A percentile compares a stretch with the other conserved stretches of the same genome.
These are phyloP conservation scores for Antrodiella citrinella DNA, from an alignment of 768 basidiomycete genomes.

Conservation along the genomic window DNA sequence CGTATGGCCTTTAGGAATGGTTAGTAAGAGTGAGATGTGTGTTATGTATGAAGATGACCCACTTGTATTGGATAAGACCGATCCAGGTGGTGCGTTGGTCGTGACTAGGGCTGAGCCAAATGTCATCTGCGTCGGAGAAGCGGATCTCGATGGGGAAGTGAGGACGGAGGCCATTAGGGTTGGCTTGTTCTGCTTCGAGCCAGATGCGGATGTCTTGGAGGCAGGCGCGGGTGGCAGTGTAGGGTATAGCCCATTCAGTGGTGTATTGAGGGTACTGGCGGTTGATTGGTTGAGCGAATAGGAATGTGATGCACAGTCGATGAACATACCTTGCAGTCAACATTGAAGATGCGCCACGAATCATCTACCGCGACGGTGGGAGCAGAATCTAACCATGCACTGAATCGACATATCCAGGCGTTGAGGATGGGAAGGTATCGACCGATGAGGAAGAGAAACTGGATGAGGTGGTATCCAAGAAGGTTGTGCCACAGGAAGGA, in stretches of 20 bases:
- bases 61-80: conserved; percentile 98
- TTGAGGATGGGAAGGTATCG: conserved; percentile 59
- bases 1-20: conserved; percentile 61
- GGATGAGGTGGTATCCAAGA: conserved; percentile 74
- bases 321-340: conserved; percentile 78
- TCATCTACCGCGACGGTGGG: conserved; percentile 62
- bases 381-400: conserved; percentile 57
- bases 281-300: background rate
- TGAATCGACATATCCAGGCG: conserved; percentile 51
- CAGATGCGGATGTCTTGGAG: conserved; percentile 65
- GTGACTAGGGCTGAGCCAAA: conserved; percentile 88
- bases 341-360: conserved; percentile 80
- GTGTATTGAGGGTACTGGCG: conserved; percentile 84
- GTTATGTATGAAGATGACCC: conserved; percentile 21
- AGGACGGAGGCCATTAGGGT: conserved; percentile 70
- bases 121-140: conserved; percentile 81
- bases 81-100: conserved; percentile 84
- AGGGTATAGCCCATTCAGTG: conserved; percentile 91
- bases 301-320: background rate
- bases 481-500: conserved; percentile 67
- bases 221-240: conserved; percentile 54
- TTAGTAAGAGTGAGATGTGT: conserved; percentile 1
- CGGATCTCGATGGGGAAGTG: conserved; percentile 94
- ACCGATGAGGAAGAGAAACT: conserved; percentile 74
- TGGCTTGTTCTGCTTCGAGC: conserved; percentile 56